Evolutionary conservation across 768 basidiomycete species (phyloP).

Genomic region (Lactarius psammicola): DNA sequence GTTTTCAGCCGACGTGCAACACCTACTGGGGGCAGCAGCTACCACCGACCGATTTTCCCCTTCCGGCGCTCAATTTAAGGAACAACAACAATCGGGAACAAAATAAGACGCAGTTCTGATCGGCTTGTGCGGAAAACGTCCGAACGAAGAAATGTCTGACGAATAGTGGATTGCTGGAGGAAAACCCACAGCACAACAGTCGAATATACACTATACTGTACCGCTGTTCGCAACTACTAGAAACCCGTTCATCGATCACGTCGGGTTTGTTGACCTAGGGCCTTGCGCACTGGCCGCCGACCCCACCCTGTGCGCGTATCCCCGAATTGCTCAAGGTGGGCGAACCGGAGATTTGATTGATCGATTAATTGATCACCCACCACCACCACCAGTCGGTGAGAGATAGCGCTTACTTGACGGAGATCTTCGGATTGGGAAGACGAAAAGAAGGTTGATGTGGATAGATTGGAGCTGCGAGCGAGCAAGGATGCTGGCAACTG

Average conservation of each 20-base stretch:
- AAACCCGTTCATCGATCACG: background rate
- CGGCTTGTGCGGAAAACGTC: background rate
- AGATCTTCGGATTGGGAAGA: background rate
- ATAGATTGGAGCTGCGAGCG: background rate
- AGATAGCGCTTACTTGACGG: background rate
- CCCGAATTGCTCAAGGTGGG: background rate
- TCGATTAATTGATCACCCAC: background rate
- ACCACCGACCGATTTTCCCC: background rate
- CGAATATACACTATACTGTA: too few species aligned
- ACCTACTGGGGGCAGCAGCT: background rate
- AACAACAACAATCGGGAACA: background rate
- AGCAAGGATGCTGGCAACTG: background rate
- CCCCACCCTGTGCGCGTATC: background rate
- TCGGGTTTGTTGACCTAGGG: background rate
- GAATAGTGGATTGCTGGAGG: background rate
- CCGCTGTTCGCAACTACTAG: too few species aligned
- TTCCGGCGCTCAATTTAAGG: background rate
- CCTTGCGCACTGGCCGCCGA: background rate
- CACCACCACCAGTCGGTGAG: background rate
- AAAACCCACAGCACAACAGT: too few species aligned
- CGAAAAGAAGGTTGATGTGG: background rate
- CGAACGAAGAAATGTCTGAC: background rate
- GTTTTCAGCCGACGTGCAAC: background rate
- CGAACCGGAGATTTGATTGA: background rate
- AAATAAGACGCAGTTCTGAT: background rate